These are phyloP conservation scores for Pythium sp. DNA, from an alignment of 352 stramenopile species.

Conservation along the genomic window DNA sequence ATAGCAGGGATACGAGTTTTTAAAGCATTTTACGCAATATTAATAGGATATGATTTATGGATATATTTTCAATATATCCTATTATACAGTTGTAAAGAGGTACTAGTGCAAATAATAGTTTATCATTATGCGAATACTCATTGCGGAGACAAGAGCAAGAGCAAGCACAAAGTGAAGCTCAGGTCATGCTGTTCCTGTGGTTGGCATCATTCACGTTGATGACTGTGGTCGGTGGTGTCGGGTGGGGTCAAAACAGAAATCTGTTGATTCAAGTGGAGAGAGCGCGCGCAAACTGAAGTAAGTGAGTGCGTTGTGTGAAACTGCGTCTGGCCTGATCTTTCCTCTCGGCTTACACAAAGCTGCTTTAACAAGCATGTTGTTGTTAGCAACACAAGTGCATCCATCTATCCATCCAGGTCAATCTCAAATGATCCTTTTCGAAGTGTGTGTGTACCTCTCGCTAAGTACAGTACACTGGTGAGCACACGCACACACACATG, in stretches of 20 bases:
- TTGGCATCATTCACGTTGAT: background rate
- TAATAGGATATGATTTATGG: too few relatives aligned
- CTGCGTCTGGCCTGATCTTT: background rate
- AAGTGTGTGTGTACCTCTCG: background rate
- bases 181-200: background rate
- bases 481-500: background rate
- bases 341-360: background rate
- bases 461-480: background rate
- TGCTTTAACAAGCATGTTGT: background rate
- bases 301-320: background rate
- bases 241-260: background rate
- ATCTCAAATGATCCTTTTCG: background rate
- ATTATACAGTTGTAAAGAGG: background rate
- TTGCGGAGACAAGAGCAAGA: background rate
- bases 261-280: background rate
- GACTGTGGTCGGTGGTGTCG: background rate
- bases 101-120: background rate
- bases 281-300: background rate
- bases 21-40: background rate
- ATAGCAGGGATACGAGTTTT: background rate
- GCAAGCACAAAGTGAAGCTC: background rate
- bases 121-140: background rate
- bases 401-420: background rate
- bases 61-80: too few relatives aligned
- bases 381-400: background rate